A percentile compares a stretch with the other conserved stretches of the same genome.
Evolutionary conservation across 108 stramenopile species (phyloP).

Genomic region (Mayamaea pseudoterrestris): DNA sequence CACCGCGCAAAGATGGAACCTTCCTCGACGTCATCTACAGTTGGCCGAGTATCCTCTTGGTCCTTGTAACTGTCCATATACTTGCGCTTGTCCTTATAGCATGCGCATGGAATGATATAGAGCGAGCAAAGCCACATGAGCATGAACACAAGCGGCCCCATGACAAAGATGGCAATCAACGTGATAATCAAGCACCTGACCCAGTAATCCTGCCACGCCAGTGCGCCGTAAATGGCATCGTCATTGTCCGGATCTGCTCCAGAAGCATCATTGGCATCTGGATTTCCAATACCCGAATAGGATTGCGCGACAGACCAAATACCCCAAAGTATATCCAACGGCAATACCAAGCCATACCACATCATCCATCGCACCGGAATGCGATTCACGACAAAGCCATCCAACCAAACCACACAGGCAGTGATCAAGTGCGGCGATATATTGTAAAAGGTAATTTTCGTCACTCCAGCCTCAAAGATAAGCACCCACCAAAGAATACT

Average conservation of each 20-base stretch:
- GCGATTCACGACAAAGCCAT: slow-evolving; percentile 5
- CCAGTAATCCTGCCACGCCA: slow-evolving; percentile 2
- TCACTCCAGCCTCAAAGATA: not conserved
- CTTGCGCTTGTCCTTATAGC: not conserved
- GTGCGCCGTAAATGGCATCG: not conserved
- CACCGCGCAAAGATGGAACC: slow-evolving; percentile 4
- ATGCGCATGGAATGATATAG: not conserved
- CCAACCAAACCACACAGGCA: not conserved
- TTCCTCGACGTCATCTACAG: slow-evolving; percentile 1
- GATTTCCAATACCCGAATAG: slow-evolving; percentile 1
- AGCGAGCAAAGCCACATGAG: not conserved
- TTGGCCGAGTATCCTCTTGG: not conserved
- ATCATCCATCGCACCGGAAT: slow-evolving; percentile 9
- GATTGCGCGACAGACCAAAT: slow-evolving; percentile 2
- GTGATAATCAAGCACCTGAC: not conserved
- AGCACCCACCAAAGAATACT: too few relatives aligned
- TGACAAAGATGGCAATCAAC: not conserved
- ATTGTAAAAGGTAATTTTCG: not conserved
- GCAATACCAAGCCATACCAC: not conserved
- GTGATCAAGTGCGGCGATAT: not conserved
- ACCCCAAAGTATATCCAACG: not conserved
- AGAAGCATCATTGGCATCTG: not conserved
- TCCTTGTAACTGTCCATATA: not conserved
- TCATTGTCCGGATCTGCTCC: slow-evolving; percentile 1
- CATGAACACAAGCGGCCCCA: not conserved